Evolutionary conservation across 192 early-diverging fungal species (phyloP).

Genomic region (Coemansia sp.): DNA sequence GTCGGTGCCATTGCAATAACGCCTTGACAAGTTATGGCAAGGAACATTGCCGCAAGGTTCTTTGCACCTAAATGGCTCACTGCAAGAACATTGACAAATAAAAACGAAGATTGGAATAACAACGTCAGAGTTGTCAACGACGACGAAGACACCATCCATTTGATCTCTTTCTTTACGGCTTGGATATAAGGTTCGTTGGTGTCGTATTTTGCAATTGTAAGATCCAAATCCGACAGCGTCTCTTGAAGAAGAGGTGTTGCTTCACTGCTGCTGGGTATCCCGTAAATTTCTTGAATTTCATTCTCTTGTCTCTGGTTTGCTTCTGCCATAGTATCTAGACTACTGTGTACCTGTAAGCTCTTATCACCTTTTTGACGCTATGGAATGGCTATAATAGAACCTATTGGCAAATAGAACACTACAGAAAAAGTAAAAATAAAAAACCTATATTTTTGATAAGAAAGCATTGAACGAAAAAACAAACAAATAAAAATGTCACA

Average conservation of each 20-base stretch:
- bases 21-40: not conserved
- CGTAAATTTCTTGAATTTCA: too few species aligned
- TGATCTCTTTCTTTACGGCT: constrained; percentile 15
- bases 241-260: constrained; percentile 25
- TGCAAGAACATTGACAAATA: constrained; percentile 2
- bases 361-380: too few species aligned
- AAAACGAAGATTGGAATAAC: not conserved
- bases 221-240: constrained; percentile 18
- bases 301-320: too few species aligned
- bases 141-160: constrained; percentile 28
- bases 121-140: constrained; percentile 12
- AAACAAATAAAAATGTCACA: too few species aligned
- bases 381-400: too few species aligned
- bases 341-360: too few species aligned
- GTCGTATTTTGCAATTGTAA: constrained; percentile 27
- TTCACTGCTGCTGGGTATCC: too few species aligned
- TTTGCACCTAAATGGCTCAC: constrained; percentile 6
- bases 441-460: too few species aligned
- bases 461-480: too few species aligned
- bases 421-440: too few species aligned
- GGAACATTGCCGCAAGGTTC: constrained; percentile 1
- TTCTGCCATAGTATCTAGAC: too few species aligned
- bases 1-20: constrained; percentile 6
- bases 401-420: too few species aligned
- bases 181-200: constrained; percentile 17